A percentile compares a stretch with the other conserved stretches of the same genome.
phyloP scores from a whole-genome alignment of 768 basidiomycete genomes.

The Sporobolomyces pararoseus region DNA sequence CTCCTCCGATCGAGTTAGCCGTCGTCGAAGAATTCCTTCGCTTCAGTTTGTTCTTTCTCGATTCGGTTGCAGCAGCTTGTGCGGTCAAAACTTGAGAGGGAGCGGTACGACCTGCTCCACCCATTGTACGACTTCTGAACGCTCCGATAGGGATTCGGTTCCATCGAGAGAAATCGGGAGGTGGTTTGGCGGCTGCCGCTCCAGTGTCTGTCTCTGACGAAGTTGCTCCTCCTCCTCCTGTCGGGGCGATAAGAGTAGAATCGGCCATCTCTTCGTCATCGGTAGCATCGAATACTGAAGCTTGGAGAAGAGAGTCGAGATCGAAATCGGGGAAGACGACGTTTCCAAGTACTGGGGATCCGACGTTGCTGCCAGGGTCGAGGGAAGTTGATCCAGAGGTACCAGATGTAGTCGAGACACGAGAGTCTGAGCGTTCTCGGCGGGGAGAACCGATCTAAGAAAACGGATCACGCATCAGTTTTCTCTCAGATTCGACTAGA shows the following conservation, averaged over 20 bases:
- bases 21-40: background rate
- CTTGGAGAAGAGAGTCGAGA: slow-evolving; percentile 32
- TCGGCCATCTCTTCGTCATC: slow-evolving; percentile 28
- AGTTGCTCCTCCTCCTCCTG: slow-evolving; percentile 17
- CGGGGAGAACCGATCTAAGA: slow-evolving; percentile 21
- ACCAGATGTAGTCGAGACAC: slow-evolving; percentile 39
- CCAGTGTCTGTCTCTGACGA: slow-evolving; percentile 37
- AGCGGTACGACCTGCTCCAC: slow-evolving; percentile 2
- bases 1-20: background rate
- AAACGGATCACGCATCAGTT: background rate
- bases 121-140: slow-evolving; percentile 38
- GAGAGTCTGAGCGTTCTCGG: slow-evolving; percentile 23
- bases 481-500: background rate
- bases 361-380: slow-evolving; percentile 19
- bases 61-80: slow-evolving; percentile 26
- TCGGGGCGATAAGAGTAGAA: no score
- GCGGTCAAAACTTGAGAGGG: slow-evolving; percentile 30
- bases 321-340: slow-evolving; percentile 26
- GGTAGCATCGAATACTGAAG: slow-evolving; percentile 21
- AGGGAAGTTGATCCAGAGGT: slow-evolving; percentile 37
- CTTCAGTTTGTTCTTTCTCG: background rate
- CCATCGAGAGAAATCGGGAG: slow-evolving; percentile 43
- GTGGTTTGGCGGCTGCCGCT: background rate
- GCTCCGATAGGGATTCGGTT: slow-evolving; percentile 45
- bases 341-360: slow-evolving; percentile 30